Conservation (phyloP, 108 stramenopile species). For the Pseudonitzschia multistriata region DNA sequence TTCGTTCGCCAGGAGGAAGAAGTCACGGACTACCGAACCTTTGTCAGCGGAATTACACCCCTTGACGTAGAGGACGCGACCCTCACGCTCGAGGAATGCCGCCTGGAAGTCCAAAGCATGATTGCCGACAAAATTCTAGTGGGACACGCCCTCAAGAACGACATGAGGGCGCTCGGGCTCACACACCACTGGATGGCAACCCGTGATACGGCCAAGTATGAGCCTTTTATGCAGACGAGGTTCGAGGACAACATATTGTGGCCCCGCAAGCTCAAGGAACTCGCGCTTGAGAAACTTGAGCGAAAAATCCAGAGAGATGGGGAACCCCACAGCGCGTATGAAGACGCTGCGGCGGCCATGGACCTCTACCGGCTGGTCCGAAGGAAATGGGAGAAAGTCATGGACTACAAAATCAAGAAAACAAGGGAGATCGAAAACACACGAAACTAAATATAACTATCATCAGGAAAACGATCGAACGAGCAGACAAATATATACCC, state of each 20-base stretch:
- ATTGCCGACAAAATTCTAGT: conserved; percentile 78
- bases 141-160: conserved; percentile 93
- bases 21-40: conserved; percentile 91
- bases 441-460: neutral
- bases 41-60: conserved; percentile 76
- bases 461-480: no score
- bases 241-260: conserved; percentile 47
- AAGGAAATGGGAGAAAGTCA: conserved; percentile 70
- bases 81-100: conserved; percentile 25
- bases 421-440: conserved; percentile 41
- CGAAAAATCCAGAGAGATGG: conserved; percentile 55
- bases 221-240: conserved; percentile 71
- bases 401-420: conserved; percentile 70
- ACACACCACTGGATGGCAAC: conserved; percentile 76
- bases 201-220: conserved; percentile 90
- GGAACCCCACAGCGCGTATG: conserved; percentile 56
- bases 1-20: conserved; percentile 67
- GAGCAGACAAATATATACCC: no score
- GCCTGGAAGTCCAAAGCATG: conserved; percentile 17
- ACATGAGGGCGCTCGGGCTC: conserved; percentile 77
- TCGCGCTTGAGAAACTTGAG: conserved; percentile 66
- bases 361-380: conserved; percentile 66
- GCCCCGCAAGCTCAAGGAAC: conserved; percentile 70
- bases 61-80: conserved; percentile 40
- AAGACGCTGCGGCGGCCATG: conserved; percentile 79